Percentiles rank a stretch among this genome's conserved stretches.
phyloP scores from a whole-genome alignment of 2,329 filamentous ascomycete genomes.

The Diplodia seriata region DNA sequence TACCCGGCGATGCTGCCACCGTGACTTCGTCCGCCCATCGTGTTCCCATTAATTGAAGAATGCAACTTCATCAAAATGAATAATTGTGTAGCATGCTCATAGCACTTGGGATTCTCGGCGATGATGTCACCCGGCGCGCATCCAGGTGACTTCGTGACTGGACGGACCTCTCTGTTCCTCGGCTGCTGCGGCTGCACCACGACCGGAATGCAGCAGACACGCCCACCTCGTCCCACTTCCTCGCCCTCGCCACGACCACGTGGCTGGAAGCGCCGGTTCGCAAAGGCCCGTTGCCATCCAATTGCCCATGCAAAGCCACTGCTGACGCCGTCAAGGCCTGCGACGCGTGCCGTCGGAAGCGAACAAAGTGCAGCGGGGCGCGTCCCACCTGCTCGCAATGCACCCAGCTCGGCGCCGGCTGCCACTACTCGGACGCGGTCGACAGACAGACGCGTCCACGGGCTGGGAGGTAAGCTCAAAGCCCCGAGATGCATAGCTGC shows the following conservation, averaged over 20 bases:
- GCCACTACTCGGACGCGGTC: slow-evolving; percentile 17
- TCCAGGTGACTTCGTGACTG: neutral
- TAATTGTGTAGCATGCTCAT: too few relatives aligned
- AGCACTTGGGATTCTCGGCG: too few relatives aligned
- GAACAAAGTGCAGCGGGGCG: slow-evolving; percentile 16
- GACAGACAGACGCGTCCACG: neutral
- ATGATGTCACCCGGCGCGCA: neutral
- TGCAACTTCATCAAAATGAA: too few relatives aligned
- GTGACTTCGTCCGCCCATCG: neutral
- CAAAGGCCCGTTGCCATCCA: neutral
- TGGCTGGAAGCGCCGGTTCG: slow-evolving; percentile 25
- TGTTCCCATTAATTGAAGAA: too few relatives aligned
- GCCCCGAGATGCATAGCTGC: rapidly evolving
- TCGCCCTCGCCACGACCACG: neutral
- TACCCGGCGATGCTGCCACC: neutral
- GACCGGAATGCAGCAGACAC: slow-evolving; percentile 14
- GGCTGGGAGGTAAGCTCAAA: neutral
- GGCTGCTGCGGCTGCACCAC: neutral
- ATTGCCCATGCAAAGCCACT: neutral
- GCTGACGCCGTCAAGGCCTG: slow-evolving; percentile 13
- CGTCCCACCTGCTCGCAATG: slow-evolving; percentile 20
- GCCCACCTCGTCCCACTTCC: neutral
- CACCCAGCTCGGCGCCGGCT: neutral
- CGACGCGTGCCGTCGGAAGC: slow-evolving; percentile 12
- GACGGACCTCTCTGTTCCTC: neutral